Evolutionary conservation across 768 basidiomycete species (phyloP).

Genomic region (Cytidiella melzeri): DNA sequence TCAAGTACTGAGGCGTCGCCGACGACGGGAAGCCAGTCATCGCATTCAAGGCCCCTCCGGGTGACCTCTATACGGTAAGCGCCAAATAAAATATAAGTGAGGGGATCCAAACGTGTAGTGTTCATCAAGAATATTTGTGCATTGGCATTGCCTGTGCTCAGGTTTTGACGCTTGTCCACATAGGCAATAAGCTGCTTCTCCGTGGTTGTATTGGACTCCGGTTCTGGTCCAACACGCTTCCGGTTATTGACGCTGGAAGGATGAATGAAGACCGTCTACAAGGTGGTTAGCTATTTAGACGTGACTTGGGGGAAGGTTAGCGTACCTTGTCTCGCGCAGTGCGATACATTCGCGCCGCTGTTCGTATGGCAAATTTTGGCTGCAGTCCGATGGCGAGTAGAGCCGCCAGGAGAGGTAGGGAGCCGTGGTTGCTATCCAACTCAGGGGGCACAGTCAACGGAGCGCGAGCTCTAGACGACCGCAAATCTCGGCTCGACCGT

Average conservation of each 20-base stretch:
- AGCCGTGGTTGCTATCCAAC: constrained; percentile 68
- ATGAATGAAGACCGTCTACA: constrained; percentile 71
- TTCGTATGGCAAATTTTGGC: constrained; percentile 84
- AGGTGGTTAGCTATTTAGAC: constrained; percentile 7
- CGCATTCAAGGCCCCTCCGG: constrained; percentile 74
- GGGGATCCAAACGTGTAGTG: constrained; percentile 80
- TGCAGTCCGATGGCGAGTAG: constrained; percentile 82
- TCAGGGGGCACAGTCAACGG: constrained; percentile 50
- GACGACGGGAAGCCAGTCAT: constrained; percentile 84
- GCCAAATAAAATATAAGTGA: constrained; percentile 89
- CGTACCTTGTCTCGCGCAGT: constrained; percentile 80
- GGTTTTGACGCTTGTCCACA: constrained; percentile 77
- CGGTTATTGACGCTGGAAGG: constrained; percentile 81
- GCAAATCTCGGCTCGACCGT: not conserved
- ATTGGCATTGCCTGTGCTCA: constrained; percentile 38
- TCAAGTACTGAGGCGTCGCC: constrained; percentile 65
- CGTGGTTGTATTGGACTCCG: constrained; percentile 18
- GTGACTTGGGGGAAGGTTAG: not conserved
- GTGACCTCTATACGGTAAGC: constrained; percentile 71
- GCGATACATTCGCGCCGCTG: constrained; percentile 57
- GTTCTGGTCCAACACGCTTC: constrained; percentile 37
- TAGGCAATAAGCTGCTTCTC: constrained; percentile 81
- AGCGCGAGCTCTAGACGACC: constrained; percentile 14
- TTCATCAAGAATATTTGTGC: constrained; percentile 68
- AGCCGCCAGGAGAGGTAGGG: constrained; percentile 71